Base-by-base conservation (phyloP, 345 rosid species). In the Litchi chinensis region DNA sequence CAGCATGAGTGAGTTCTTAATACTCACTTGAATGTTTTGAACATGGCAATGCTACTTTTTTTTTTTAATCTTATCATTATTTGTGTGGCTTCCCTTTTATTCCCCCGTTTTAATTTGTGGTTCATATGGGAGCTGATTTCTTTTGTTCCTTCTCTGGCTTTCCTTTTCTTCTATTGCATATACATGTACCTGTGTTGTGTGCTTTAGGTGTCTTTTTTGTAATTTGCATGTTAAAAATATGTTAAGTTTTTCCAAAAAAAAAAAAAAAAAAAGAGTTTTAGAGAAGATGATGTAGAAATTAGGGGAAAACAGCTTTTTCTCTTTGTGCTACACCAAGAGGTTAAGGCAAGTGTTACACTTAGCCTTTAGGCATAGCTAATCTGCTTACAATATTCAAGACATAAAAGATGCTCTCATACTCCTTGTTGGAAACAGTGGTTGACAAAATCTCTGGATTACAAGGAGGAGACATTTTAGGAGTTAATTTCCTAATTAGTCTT, bases 1-100 rank as follows among this genome's bases (percentile, higher is more conserved):
- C 77, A 19, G 74, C 74, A 80, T 67, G 57, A 90, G 95, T 91
- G 76, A 83, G 91, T 83, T 79, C 52, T 69, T 71, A 66, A 66
- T 28, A 60, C 40, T n/a, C 73, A 50, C 24, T 65, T 77, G n/a
- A 65, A 48, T 39, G 13, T 73, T 56, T 76, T 59, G 16, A 62
- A 63, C 24, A 24, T 62, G 32, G 22, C 13, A 70, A 46, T 79
- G 39, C 44, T 44, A 3, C 52, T 8, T 46, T 76, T 66, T 16
- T n/a, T 65, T 16, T 73, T 59, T 57, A 71, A 24, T 26, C 48
- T 77, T 62, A 7, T 60, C 24, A 21, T 8, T 50, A 12, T 18
- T 41, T 77, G 22, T 60, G 32, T n/a, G 40, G 41, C n/a, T 41
- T 19, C 9, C n/a, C 8, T 52, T 26, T 15, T 5, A 4, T 48